Percentiles rank a stretch among this genome's conserved stretches.
These are phyloP conservation scores for Pugionium cornutum DNA, from an alignment of 345 rosid genomes.

Conservation along the genomic window DNA sequence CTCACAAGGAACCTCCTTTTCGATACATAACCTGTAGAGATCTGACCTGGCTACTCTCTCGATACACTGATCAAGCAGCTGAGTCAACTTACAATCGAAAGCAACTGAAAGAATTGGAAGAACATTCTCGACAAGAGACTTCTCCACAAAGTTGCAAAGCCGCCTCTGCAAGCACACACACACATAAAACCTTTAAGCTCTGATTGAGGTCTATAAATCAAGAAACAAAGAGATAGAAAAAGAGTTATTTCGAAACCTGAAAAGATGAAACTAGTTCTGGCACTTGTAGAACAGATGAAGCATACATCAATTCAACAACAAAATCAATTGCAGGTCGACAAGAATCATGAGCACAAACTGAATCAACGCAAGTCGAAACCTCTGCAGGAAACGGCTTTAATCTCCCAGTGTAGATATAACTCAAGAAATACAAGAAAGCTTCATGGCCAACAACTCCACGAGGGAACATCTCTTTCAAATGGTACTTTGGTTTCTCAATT, in stretches of 20 bases:
- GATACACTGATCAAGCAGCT: constrained; percentile 67
- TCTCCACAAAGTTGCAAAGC: constrained; percentile 77
- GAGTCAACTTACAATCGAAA: constrained; percentile 69
- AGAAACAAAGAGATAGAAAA: constrained; percentile 4
- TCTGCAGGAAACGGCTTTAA: constrained; percentile 74
- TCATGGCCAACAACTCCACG: constrained; percentile 74
- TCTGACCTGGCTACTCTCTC: constrained; percentile 85
- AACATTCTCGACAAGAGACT: constrained; percentile 74
- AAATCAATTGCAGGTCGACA: constrained; percentile 87
- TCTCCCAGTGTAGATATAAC: constrained; percentile 86
- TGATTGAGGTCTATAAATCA: constrained; percentile 16
- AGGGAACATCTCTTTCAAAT: constrained; percentile 59
- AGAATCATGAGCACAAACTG: constrained; percentile 71
- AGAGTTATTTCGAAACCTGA: constrained; percentile 50
- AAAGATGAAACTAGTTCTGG: constrained; percentile 81
- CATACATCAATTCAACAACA: constrained; percentile 84
- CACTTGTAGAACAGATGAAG: constrained; percentile 70
- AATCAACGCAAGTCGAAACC: constrained; percentile 81
- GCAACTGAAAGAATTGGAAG: constrained; percentile 84
- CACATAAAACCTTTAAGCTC: constrained; percentile 3
- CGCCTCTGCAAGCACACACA: constrained; percentile 62
- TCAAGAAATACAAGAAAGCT: constrained; percentile 72
- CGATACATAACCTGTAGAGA: constrained; percentile 66
- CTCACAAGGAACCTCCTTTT: constrained; percentile 82
- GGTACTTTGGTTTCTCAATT: constrained; percentile 56